Evolutionary conservation across 1,284 basidiomycete genomes (phyloP).

Genomic region (Ceratobasidium sp.): DNA sequence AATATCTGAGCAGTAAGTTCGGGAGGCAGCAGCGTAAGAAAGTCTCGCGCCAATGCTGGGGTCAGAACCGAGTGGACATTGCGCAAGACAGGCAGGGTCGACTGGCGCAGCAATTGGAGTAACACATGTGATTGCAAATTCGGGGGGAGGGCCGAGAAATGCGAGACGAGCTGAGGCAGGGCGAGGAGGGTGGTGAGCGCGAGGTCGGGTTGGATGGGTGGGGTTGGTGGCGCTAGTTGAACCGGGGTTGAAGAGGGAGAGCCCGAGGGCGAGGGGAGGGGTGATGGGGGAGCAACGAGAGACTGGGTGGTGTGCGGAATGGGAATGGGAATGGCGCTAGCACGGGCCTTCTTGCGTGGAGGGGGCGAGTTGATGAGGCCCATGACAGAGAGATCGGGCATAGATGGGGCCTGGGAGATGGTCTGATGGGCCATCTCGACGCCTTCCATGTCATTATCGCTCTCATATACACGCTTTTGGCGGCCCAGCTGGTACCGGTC

Average conservation of each 20-base stretch:
- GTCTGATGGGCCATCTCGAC: slow-evolving; percentile 57
- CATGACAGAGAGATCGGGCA: slow-evolving; percentile 50
- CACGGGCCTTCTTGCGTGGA: slow-evolving; percentile 65
- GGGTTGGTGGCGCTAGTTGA: slow-evolving; percentile 50
- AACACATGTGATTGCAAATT: slow-evolving; percentile 82
- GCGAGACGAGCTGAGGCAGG: slow-evolving; percentile 73
- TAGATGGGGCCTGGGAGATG: slow-evolving; percentile 55
- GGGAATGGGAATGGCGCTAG: background rate
- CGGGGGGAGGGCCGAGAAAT: slow-evolving; percentile 73
- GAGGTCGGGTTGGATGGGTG: slow-evolving; percentile 76
- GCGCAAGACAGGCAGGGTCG: slow-evolving; percentile 79
- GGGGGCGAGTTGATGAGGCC: slow-evolving; percentile 54
- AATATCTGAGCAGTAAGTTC: slow-evolving; percentile 83
- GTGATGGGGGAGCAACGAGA: slow-evolving; percentile 72
- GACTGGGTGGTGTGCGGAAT: slow-evolving; percentile 39
- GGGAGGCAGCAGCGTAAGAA: slow-evolving; percentile 80
- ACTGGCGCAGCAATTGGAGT: slow-evolving; percentile 80
- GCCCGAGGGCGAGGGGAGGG: slow-evolving; percentile 77
- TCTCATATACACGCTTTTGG: slow-evolving; percentile 37
- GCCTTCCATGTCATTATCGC: slow-evolving; percentile 60
- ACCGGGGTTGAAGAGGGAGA: slow-evolving; percentile 64
- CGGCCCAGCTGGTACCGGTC: slow-evolving; percentile 61
- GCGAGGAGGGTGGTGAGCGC: slow-evolving; percentile 77
- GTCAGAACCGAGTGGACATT: slow-evolving; percentile 81
- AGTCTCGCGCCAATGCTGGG: slow-evolving; percentile 84